These are phyloP conservation scores for Metarhizium sp. DNA, from an alignment of 2,329 filamentous ascomycete genomes.

Conservation along the genomic window DNA sequence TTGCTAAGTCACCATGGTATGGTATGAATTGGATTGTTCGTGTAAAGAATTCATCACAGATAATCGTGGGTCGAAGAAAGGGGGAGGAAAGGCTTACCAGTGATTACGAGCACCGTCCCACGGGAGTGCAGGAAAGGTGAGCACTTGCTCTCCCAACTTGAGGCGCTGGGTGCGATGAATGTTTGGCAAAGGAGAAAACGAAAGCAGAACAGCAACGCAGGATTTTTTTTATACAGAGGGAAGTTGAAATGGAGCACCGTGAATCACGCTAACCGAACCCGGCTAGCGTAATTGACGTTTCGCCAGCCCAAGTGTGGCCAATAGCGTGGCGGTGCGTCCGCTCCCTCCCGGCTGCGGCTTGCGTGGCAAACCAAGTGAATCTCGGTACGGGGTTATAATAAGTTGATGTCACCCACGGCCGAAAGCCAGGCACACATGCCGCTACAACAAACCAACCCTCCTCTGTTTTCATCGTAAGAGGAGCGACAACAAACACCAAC, in stretches of 20 bases:
- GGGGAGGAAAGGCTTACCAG: slow-evolving; percentile 12
- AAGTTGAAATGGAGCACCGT: slow-evolving; percentile 3
- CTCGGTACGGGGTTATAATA: slow-evolving; percentile 11
- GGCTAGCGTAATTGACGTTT: neutral
- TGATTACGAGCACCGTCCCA: neutral
- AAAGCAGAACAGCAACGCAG: neutral
- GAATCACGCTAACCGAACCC: neutral
- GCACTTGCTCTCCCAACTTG: slow-evolving; percentile 3
- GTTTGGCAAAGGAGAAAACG: neutral
- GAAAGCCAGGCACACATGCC: neutral
- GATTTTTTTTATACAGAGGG: slow-evolving; percentile 5
- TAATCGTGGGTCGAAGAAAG: slow-evolving; percentile 1
- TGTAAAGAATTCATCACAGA: slow-evolving; percentile 26
- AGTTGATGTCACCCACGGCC: slow-evolving; percentile 8
- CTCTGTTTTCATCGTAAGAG: neutral
- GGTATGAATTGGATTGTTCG: slow-evolving; percentile 58
- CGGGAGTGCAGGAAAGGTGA: neutral
- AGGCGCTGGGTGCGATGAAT: neutral
- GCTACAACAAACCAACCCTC: neutral
- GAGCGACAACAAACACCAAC: slow-evolving; percentile 18
- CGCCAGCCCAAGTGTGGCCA: neutral
- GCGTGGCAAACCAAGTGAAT: slow-evolving; percentile 17
- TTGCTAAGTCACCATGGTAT: slow-evolving; percentile 43
- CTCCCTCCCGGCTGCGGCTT: slow-evolving; percentile 13
- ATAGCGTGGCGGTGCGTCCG: slow-evolving; percentile 25